A percentile compares a stretch with the other conserved stretches of the same genome.
phyloP scores from a whole-genome alignment of 148 eudicot genomes.

The Chenopodium album region DNA sequence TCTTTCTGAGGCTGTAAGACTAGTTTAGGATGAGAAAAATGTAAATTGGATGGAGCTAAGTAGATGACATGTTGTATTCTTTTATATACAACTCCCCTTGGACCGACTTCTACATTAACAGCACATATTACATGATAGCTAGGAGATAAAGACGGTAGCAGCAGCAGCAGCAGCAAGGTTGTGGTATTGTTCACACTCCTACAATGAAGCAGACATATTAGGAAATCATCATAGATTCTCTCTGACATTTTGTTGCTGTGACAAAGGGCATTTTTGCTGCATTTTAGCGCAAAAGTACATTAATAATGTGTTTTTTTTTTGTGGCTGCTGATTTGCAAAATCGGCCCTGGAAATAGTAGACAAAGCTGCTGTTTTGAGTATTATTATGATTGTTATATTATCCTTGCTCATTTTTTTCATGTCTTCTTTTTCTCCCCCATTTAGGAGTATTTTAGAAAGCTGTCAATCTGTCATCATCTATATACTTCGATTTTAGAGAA shows the following conservation, averaged over 20 bases:
- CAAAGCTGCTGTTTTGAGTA: too few relatives aligned
- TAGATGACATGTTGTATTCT: background rate
- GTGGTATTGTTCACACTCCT: constrained; percentile 23
- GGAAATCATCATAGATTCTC: background rate
- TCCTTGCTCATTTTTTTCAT: too few relatives aligned
- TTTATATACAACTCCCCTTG: background rate
- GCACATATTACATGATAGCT: background rate
- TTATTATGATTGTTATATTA: too few relatives aligned
- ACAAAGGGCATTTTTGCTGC: background rate
- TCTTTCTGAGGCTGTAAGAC: background rate
- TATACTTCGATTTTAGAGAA: too few relatives aligned
- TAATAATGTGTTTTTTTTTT: too few relatives aligned
- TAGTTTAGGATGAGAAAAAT: background rate
- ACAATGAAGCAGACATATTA: constrained; percentile 21
- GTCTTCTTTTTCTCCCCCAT: too few relatives aligned
- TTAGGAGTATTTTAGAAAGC: too few relatives aligned
- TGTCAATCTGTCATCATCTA: too few relatives aligned
- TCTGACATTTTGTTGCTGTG: background rate
- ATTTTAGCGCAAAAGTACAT: too few relatives aligned
- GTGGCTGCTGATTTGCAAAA: too few relatives aligned
- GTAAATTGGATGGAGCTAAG: background rate
- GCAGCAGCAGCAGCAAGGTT: constrained; percentile 19
- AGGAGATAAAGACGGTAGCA: background rate
- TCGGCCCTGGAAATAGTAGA: too few relatives aligned
- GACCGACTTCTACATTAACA: background rate